phyloP scores from a whole-genome alignment of 352 stramenopile genomes.

The Globisporangium mamillatum region DNA sequence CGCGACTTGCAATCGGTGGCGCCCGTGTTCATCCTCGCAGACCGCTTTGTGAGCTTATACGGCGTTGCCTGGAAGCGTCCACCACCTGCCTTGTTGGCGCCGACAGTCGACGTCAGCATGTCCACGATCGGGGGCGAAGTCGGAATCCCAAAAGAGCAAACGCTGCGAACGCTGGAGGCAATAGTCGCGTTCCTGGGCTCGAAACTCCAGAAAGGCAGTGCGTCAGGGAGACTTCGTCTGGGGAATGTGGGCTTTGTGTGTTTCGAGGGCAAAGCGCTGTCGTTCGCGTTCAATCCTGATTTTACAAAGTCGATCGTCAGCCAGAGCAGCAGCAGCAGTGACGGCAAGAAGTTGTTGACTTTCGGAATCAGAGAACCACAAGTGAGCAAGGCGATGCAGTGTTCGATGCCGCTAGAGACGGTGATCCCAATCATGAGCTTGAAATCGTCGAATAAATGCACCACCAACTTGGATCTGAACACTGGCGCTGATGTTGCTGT shows the following conservation, averaged over 20 bases:
- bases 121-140: slow-evolving; percentile 38
- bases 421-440: neutral
- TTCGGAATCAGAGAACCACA: neutral
- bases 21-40: slow-evolving; percentile 50
- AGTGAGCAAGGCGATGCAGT: neutral
- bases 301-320: slow-evolving; percentile 27
- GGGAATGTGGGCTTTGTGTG: slow-evolving; percentile 34
- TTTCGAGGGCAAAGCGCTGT: slow-evolving; percentile 42
- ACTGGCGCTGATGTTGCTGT: neutral
- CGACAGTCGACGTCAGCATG: slow-evolving; percentile 44
- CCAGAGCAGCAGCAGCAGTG: slow-evolving; percentile 4
- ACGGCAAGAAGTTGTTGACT: neutral
- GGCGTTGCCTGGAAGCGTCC: slow-evolving; percentile 38
- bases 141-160: slow-evolving; percentile 42
- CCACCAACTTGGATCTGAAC: neutral
- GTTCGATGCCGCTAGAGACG: slow-evolving; percentile 8
- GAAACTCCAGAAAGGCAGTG: slow-evolving; percentile 30
- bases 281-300: slow-evolving; percentile 41
- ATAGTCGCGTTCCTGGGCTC: slow-evolving; percentile 38
- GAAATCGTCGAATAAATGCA: neutral
- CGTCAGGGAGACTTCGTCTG: slow-evolving; percentile 27
- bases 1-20: slow-evolving; percentile 27
- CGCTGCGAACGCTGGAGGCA: slow-evolving; percentile 38
- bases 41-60: slow-evolving; percentile 45
- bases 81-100: slow-evolving; percentile 40